Evolutionary conservation across 176 grass and related monocot genomes (phyloP).

Genomic region (Cenchrus purpureus): DNA sequence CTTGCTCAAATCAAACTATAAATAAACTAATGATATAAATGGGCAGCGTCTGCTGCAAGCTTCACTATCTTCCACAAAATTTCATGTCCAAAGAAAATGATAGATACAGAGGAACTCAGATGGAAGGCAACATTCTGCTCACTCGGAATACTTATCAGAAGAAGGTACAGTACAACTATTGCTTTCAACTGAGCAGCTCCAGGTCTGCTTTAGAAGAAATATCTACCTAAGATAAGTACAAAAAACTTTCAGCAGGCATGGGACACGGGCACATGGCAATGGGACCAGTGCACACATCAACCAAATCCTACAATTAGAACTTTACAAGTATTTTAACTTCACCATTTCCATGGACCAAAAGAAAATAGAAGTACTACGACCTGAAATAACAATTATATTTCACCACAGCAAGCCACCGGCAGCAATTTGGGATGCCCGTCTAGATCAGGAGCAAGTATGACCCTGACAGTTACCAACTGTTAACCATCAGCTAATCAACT

Average conservation of each 20-base stretch:
- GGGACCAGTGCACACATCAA: not conserved
- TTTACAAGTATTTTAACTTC: not conserved
- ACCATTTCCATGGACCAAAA: too few relatives aligned
- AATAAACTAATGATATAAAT: not conserved
- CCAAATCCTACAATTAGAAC: constrained; percentile 9
- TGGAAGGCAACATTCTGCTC: not conserved
- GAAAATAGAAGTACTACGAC: not conserved
- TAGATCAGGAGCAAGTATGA: not conserved
- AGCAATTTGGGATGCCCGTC: not conserved
- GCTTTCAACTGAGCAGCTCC: constrained; percentile 30
- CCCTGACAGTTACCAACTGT: not conserved
- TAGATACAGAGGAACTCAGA: not conserved
- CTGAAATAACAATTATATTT: not conserved
- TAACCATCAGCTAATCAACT: not conserved
- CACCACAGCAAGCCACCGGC: not conserved
- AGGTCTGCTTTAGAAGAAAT: constrained; percentile 23
- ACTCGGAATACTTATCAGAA: not conserved
- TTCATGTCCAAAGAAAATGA: not conserved
- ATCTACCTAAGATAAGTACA: constrained; percentile 36
- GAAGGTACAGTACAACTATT: not conserved
- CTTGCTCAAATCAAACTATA: not conserved
- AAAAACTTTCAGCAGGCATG: constrained; percentile 5
- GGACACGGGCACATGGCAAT: constrained; percentile 23
- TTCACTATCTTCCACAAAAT: not conserved
- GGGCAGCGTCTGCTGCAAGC: not conserved